A percentile compares a stretch with the other conserved stretches of the same genome.
These are phyloP conservation scores for Oryza australiensis DNA, from an alignment of 176 grass and related monocot species.

Conservation along the genomic window DNA sequence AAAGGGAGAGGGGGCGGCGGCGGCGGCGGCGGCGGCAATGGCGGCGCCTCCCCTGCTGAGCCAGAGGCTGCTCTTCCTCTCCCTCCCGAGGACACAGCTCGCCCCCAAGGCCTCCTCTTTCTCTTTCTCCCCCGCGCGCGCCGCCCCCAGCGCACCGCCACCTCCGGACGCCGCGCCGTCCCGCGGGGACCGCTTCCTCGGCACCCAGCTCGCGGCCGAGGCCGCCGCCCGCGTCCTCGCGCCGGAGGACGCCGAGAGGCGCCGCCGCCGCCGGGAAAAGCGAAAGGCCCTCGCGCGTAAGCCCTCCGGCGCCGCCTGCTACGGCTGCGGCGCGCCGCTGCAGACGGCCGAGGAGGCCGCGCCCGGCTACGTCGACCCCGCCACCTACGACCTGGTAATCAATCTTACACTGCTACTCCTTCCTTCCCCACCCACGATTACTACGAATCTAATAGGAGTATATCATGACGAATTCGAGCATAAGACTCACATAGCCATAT, in stretches of 20 bases:
- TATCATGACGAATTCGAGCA: background rate
- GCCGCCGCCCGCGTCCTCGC: conserved; percentile 41
- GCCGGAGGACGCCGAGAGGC: conserved; percentile 42
- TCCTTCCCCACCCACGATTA: too few species aligned
- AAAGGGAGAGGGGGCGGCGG: too few species aligned
- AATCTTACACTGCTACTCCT: background rate
- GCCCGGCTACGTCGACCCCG: conserved; percentile 68
- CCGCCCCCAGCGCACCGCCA: background rate
- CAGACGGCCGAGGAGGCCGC: conserved; percentile 68
- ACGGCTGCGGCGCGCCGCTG: conserved; percentile 89
- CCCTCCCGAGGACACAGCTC: conserved; percentile 21
- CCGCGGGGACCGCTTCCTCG: conserved; percentile 67
- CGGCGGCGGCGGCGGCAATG: conserved; percentile 22
- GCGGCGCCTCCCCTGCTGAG: conserved; percentile 34
- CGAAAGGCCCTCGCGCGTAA: conserved; percentile 33
- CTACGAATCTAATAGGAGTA: too few species aligned
- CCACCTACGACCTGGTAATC: conserved; percentile 70
- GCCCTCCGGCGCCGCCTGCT: conserved; percentile 57
- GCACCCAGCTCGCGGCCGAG: conserved; percentile 46
- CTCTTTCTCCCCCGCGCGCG: conserved; percentile 4
- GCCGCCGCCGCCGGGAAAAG: conserved; percentile 55
- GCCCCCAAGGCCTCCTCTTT: conserved; percentile 17
- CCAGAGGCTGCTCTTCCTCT: conserved; percentile 17
- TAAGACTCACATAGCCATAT: background rate
- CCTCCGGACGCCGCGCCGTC: conserved; percentile 53